Conservation (phyloP, 805 yeast genomes). For the Yarrowia osloensis region DNA sequence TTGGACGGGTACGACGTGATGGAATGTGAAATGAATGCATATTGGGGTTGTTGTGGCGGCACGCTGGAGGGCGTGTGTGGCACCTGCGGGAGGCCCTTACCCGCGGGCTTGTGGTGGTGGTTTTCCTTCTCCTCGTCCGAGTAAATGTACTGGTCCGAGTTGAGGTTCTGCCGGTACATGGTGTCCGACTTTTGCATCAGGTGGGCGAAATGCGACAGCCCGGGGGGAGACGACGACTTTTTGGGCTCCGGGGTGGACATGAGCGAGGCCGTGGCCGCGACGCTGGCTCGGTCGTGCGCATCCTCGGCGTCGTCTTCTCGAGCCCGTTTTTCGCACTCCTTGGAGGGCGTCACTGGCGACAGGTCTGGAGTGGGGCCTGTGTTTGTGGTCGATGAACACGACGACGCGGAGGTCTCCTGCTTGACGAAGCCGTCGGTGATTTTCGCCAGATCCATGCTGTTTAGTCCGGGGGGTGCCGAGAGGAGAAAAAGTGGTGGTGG, state of each 20-base stretch:
- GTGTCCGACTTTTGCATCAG: conserved; percentile 30
- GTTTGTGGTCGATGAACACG: background rate
- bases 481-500: background rate
- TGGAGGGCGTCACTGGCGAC: conserved; percentile 24
- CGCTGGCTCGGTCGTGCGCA: background rate
- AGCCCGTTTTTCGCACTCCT: conserved; percentile 9
- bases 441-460: conserved; percentile 27
- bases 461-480: background rate
- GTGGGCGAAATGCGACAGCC: conserved; percentile 27
- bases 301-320: conserved; percentile 4
- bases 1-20: conserved; percentile 82
- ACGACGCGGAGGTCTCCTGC: background rate
- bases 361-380: conserved; percentile 23
- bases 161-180: conserved; percentile 31
- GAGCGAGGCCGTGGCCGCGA: background rate
- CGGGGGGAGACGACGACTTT: conserved; percentile 11
- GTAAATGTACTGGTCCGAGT: conserved; percentile 27
- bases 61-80: conserved; percentile 4
- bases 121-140: conserved; percentile 29
- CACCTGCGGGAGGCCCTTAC: background rate
- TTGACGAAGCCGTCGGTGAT: conserved; percentile 30
- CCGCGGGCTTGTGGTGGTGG: background rate
- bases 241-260: background rate
- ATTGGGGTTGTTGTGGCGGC: conserved; percentile 25
- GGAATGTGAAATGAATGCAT: conserved; percentile 89